phyloP scores from a whole-genome alignment of 352 stramenopile genomes.

The Saprolegnia diclina region DNA sequence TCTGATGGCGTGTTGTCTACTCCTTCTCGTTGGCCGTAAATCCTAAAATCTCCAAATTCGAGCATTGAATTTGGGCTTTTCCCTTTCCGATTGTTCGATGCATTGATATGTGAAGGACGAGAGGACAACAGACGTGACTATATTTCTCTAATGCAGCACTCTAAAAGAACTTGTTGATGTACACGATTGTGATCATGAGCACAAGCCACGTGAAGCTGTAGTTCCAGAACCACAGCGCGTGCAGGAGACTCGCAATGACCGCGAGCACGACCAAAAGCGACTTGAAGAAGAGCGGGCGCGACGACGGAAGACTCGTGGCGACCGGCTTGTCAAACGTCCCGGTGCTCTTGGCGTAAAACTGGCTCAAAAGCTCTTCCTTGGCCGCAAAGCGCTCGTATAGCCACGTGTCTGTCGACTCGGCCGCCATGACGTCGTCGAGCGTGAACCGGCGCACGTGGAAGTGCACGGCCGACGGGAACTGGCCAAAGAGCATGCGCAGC shows the following conservation, averaged over 20 bases:
- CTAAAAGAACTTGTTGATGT: slow-evolving; percentile 19
- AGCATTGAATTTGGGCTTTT: too few relatives aligned
- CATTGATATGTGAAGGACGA: too few relatives aligned
- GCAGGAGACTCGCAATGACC: neutral
- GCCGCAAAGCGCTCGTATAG: slow-evolving; percentile 45
- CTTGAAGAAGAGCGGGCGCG: slow-evolving; percentile 1
- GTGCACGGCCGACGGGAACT: slow-evolving; percentile 65
- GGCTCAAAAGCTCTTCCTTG: slow-evolving; percentile 59
- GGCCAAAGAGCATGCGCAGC: slow-evolving; percentile 51
- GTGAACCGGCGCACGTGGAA: slow-evolving; percentile 62
- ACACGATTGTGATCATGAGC: slow-evolving; percentile 11
- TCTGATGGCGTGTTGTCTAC: too few relatives aligned
- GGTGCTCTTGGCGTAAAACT: slow-evolving; percentile 54
- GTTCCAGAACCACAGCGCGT: slow-evolving; percentile 6
- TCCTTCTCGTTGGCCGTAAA: too few relatives aligned
- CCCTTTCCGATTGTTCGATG: too few relatives aligned
- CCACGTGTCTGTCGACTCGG: slow-evolving; percentile 7
- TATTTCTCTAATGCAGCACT: neutral
- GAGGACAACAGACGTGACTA: too few relatives aligned
- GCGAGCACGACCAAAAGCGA: slow-evolving; percentile 5
- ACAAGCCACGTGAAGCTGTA: slow-evolving; percentile 19
- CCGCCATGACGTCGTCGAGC: slow-evolving; percentile 34
- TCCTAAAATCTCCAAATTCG: too few relatives aligned
- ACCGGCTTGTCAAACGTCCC: slow-evolving; percentile 39
- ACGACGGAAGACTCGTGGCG: neutral